These are phyloP conservation scores for Jatropha podagrica DNA, from an alignment of 441 rosid genomes.

Conservation along the genomic window DNA sequence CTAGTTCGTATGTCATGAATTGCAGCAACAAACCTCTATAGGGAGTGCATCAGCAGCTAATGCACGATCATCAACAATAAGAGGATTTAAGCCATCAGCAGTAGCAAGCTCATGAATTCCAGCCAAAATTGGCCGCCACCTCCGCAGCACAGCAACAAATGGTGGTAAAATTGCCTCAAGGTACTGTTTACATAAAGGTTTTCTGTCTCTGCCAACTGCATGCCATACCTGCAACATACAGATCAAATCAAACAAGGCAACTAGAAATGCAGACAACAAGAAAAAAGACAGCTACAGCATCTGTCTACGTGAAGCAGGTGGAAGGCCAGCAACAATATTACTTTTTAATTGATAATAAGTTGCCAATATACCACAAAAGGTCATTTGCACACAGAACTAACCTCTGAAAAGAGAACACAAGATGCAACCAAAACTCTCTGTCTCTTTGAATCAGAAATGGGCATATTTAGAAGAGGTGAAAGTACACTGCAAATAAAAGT, in stretches of 20 bases:
- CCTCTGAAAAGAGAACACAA: slow-evolving; percentile 99
- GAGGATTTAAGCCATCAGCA: slow-evolving; percentile 98
- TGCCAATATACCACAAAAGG: slow-evolving; percentile 14
- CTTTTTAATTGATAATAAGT: background rate
- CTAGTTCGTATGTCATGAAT: background rate
- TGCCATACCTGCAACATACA: slow-evolving; percentile 79
- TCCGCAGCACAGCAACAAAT: slow-evolving; percentile 93
- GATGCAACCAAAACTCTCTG: slow-evolving; percentile 98
- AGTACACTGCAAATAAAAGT: slow-evolving; percentile 70
- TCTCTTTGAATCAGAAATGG: slow-evolving; percentile 96
- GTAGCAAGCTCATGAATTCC: slow-evolving; percentile 99
- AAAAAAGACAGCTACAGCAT: slow-evolving; percentile 19
- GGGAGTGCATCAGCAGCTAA: slow-evolving; percentile 96
- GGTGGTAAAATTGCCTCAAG: slow-evolving; percentile 96
- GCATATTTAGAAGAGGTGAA: slow-evolving; percentile 98
- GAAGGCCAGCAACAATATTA: slow-evolving; percentile 14
- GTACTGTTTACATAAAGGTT: slow-evolving; percentile 87
- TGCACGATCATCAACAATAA: slow-evolving; percentile 90
- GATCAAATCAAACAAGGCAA: slow-evolving; percentile 23
- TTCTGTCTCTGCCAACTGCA: slow-evolving; percentile 88
- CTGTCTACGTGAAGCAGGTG: slow-evolving; percentile 20
- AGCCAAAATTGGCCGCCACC: slow-evolving; percentile 99
- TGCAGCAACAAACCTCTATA: slow-evolving; percentile 55
- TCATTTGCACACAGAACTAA: slow-evolving; percentile 46
- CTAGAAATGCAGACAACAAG: slow-evolving; percentile 23